These are phyloP conservation scores for Obelidium mucronatum DNA, from an alignment of 192 early-diverging fungal genomes.

Conservation along the genomic window DNA sequence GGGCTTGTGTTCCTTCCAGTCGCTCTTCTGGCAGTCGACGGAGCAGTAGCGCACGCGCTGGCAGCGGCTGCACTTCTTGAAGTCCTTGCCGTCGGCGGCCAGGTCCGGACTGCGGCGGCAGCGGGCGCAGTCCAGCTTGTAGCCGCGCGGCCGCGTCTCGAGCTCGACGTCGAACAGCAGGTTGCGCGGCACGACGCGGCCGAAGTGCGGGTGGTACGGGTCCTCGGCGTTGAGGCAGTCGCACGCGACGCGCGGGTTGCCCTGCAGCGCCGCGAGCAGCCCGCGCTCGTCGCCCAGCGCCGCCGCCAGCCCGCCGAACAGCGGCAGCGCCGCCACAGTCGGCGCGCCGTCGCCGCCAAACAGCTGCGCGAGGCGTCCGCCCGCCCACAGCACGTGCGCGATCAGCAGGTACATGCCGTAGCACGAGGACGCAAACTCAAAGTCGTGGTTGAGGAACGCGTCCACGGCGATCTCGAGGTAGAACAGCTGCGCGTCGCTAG, in stretches of 20 bases:
- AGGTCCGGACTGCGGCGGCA: background rate
- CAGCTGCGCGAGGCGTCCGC: background rate
- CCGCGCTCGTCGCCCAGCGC: background rate
- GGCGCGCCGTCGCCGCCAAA: too few relatives aligned
- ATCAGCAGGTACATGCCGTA: conserved; percentile 1
- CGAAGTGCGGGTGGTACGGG: background rate
- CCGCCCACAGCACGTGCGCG: background rate
- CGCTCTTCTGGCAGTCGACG: background rate
- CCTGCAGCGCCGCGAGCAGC: background rate
- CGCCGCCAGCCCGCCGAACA: background rate
- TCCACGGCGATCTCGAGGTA: background rate
- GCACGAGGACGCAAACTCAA: background rate
- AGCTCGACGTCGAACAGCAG: conserved; percentile 1
- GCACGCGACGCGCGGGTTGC: background rate
- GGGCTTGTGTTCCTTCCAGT: background rate
- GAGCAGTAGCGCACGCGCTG: background rate
- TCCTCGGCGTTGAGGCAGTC: conserved; percentile 12
- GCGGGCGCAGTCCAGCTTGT: background rate
- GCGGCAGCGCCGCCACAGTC: background rate
- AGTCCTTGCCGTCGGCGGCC: background rate
- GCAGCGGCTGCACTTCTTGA: background rate
- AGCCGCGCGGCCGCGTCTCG: background rate
- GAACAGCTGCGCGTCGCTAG: background rate
- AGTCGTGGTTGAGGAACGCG: conserved; percentile 5
- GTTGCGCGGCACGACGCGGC: background rate